Base-by-base conservation (phyloP, 2,329 filamentous ascomycete species). In the Ascosphaera acerosa region DNA sequence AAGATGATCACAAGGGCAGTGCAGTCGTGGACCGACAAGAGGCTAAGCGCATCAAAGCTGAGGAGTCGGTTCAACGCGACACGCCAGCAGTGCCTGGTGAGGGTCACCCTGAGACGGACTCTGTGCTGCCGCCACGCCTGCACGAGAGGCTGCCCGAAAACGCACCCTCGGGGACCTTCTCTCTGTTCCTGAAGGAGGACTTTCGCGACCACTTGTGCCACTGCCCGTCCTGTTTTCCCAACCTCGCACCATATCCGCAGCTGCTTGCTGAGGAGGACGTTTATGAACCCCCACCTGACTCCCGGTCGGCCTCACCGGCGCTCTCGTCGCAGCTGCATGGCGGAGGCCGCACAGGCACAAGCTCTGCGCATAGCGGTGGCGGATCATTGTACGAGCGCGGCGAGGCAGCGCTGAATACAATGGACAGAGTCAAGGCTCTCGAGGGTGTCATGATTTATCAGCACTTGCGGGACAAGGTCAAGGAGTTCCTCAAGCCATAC, bases 391-490 rank as follows among this genome's bases (percentile, higher is more conserved):
- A 89, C 19, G 82, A 94, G 31, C 76, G 81, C 12, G 87, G 87
- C 29, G 87, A 97, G 54, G 84, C 78, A 30, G 84, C 82, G 0
- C 63, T 97, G 17, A 80, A 72, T 47, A 89, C 80, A 43, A 72
- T 97, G 34, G 87, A 97, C 47, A 76, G 87, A 2, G 84, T 94
- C 5, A 65, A 73, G 10, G 87, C 87, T 3, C 91, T 97, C 34
- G 77, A 97, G 50, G 87, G 87, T 10, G 84, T 90, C 29, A 92
- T 94, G 81, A 84, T 82, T 0, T 97, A 94, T 53, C 92, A 94
- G 44, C 76, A 90, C 44, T 64, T 97, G 36, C 87, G 89, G 46
- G 82, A 94, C 45, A 82, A 84, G 47, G 69, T 97, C n/a, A 91
- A 84, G 58, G 72, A 73, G 0, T 94, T 97, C 49, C 68, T 97